These are phyloP conservation scores for Albophoma yamanashiensis DNA, from an alignment of 2,329 filamentous ascomycete species.

Conservation along the genomic window DNA sequence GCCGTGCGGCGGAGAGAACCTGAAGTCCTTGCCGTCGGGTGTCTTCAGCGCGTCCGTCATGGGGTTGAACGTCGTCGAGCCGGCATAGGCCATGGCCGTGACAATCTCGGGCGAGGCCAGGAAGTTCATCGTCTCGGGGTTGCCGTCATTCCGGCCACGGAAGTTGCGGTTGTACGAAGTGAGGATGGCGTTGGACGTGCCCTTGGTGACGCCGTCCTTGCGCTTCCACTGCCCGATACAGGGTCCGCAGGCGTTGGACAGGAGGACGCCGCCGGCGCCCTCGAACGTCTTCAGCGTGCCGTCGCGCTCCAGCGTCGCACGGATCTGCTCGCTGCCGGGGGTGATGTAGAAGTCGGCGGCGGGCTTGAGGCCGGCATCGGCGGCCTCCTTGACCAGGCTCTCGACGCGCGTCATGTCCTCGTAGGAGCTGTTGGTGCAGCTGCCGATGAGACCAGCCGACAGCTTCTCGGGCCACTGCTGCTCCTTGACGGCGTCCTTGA, in stretches of 20 bases:
- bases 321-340: conserved; percentile 92
- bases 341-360: conserved; percentile 92
- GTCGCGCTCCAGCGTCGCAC: conserved; percentile 85
- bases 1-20: conserved; percentile 71
- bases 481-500: conserved; percentile 72
- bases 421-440: conserved; percentile 98
- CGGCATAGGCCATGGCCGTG: conserved; percentile 90
- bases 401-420: conserved; percentile 97
- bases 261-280: conserved; percentile 73
- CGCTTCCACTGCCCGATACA: conserved; percentile 95
- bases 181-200: conserved; percentile 85
- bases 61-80: conserved; percentile 90
- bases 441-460: conserved; percentile 88
- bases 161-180: conserved; percentile 99
- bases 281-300: conserved; percentile 78
- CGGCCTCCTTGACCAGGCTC: conserved; percentile 83
- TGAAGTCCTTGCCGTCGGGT: conserved; percentile 70
- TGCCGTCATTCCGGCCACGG: conserved; percentile 91
- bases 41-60: conserved; percentile 77
- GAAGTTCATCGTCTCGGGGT: conserved; percentile 97
- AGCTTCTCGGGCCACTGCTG: conserved; percentile 88
- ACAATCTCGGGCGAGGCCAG: conserved; percentile 93
- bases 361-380: conserved; percentile 79
- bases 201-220: conserved; percentile 74
- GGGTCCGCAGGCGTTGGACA: conserved; percentile 90